A percentile compares a stretch with the other conserved stretches of the same genome.
phyloP scores from a whole-genome alignment of 352 stramenopile species.

The Phytophthora ohioensis region DNA sequence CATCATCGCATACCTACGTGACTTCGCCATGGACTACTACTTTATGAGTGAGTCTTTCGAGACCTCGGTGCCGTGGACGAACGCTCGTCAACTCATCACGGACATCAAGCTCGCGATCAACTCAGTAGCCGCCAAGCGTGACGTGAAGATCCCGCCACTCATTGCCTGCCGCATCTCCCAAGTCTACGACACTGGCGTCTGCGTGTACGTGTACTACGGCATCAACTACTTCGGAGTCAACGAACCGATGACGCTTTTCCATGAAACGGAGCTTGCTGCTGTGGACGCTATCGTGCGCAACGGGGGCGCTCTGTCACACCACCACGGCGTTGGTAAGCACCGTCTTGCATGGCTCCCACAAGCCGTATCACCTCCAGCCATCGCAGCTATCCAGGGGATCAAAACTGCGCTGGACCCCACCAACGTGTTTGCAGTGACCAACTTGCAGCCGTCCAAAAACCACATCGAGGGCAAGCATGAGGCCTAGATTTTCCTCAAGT shows the following conservation, averaged over 20 bases:
- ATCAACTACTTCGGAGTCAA: conserved; percentile 92
- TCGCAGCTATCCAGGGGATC: conserved; percentile 77
- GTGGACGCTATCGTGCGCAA: conserved; percentile 91
- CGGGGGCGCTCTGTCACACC: conserved; percentile 94
- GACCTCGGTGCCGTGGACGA: conserved; percentile 84
- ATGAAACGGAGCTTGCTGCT: conserved; percentile 72
- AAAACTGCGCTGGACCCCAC: conserved; percentile 91
- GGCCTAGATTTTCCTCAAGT: conserved; percentile 8
- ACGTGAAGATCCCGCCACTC: conserved; percentile 85
- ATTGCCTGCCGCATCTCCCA: conserved; percentile 95
- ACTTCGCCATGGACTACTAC: conserved; percentile 94
- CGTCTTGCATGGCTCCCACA: conserved; percentile 85
- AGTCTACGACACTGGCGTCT: conserved; percentile 95
- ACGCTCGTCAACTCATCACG: conserved; percentile 60
- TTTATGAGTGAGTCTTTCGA: conserved; percentile 94
- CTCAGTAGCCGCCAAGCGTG: conserved; percentile 38
- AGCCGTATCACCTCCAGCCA: conserved; percentile 81
- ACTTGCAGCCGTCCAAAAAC: conserved; percentile 57
- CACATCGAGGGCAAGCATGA: conserved; percentile 9
- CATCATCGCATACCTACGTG: conserved; percentile 94
- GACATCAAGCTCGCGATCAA: conserved; percentile 70
- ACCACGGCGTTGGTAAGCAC: conserved; percentile 96
- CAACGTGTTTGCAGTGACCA: conserved; percentile 94
- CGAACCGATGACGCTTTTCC: conserved; percentile 86
- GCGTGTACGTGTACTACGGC: conserved; percentile 97